These are phyloP conservation scores for Vanderwaltozyma tropicalis DNA, from an alignment of 805 yeast genomes.

Conservation along the genomic window DNA sequence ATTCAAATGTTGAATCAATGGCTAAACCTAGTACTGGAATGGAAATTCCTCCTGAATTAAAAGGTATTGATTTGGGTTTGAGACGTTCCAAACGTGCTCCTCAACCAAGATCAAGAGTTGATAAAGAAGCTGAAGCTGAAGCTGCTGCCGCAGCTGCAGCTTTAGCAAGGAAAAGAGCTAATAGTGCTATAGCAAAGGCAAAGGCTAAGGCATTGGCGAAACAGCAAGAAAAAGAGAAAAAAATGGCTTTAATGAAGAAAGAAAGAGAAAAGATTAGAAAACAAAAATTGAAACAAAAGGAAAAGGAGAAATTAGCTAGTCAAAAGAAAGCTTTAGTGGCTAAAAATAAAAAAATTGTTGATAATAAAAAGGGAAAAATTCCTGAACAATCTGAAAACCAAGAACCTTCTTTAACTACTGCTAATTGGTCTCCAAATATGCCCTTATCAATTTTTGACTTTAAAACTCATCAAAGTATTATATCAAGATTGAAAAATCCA, in stretches of 20 bases:
- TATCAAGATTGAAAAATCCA: conserved; percentile 15
- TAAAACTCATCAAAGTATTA: conserved; percentile 3
- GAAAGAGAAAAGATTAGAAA: conserved; percentile 2
- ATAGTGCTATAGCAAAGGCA: background rate
- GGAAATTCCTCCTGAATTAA: background rate
- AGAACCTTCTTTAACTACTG: background rate
- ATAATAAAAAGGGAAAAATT: conserved; percentile 1
- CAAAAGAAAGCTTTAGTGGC: background rate
- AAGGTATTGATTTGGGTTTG: conserved; percentile 4
- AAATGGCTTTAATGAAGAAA: conserved; percentile 1
- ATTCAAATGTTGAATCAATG: background rate
- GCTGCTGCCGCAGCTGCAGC: background rate
- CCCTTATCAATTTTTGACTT: conserved; percentile 15
- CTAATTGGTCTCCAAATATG: conserved; percentile 23
- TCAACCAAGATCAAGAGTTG: conserved; percentile 9
- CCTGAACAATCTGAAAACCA: background rate
- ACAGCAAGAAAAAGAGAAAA: background rate
- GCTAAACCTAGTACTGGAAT: background rate
- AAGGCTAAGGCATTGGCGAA: conserved; percentile 2
- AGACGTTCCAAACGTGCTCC: conserved; percentile 21
- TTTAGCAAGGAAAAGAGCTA: background rate
- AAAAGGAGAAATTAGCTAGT: background rate
- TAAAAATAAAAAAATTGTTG: background rate
- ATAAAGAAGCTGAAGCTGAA: conserved; percentile 1
- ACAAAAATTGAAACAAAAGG: conserved; percentile 2